These are phyloP conservation scores for Globisporangium carolinianum DNA, from an alignment of 352 stramenopile genomes.

Conservation along the genomic window DNA sequence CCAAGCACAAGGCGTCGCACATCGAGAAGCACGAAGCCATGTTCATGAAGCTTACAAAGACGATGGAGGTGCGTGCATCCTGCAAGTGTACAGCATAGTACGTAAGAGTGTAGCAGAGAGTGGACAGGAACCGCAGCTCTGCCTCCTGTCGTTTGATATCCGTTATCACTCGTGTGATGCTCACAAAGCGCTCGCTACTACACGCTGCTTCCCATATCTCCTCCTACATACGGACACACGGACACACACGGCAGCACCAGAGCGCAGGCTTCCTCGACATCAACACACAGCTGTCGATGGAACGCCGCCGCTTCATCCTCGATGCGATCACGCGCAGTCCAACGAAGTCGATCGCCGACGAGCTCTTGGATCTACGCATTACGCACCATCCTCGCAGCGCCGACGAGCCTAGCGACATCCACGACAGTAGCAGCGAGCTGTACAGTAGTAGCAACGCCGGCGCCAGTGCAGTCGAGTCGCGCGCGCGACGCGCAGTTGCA, in stretches of 20 bases:
- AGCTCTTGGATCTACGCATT: conserved; percentile 39
- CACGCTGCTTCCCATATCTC: no score
- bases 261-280: conserved; percentile 64
- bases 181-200: conserved; percentile 2
- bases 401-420: no score
- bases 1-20: conserved; percentile 23
- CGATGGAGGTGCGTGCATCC: conserved; percentile 52
- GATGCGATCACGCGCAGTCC: conserved; percentile 57
- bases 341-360: conserved; percentile 44
- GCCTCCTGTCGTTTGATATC: no score
- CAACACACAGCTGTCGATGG: conserved; percentile 75
- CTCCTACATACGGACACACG: no score
- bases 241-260: conserved; percentile 32
- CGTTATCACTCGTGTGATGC: not conserved
- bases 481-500: conserved; percentile 18
- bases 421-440: not conserved
- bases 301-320: conserved; percentile 62
- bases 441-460: not conserved
- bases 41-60: conserved; percentile 71
- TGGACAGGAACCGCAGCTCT: no score
- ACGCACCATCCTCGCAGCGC: not conserved
- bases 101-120: no score
- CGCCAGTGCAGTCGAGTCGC: conserved; percentile 8
- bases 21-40: conserved; percentile 56
- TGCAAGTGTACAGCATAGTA: no score